A percentile compares a stretch with the other conserved stretches of the same genome.
Evolutionary conservation across 352 stramenopile species (phyloP).

Genomic region (Globisporangium nunn): DNA sequence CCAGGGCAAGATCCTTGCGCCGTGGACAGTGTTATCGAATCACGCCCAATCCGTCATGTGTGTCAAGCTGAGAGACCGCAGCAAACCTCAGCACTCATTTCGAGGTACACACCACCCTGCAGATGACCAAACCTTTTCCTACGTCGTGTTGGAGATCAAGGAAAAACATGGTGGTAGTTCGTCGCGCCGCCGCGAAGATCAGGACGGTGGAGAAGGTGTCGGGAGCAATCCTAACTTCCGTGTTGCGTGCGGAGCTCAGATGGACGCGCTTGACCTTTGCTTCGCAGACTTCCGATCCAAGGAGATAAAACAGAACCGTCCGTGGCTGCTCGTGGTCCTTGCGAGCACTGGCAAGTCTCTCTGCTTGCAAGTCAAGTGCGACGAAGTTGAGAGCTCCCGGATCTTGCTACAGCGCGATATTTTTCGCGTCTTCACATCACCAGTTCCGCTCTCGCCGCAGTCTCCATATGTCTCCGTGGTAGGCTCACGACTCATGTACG

Average conservation of each 20-base stretch:
- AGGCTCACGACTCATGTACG: slow-evolving; percentile 38
- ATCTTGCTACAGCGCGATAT: slow-evolving; percentile 35
- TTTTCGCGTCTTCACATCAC: slow-evolving; percentile 47
- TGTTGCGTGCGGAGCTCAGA: slow-evolving; percentile 25
- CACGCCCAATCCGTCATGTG: slow-evolving; percentile 35
- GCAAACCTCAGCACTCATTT: neutral
- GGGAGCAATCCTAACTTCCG: slow-evolving; percentile 2
- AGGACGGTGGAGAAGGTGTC: slow-evolving; percentile 10
- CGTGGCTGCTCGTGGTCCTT: slow-evolving; percentile 47
- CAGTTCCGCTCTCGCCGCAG: slow-evolving; percentile 21
- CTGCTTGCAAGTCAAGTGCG: slow-evolving; percentile 32
- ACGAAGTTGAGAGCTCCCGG: slow-evolving; percentile 25
- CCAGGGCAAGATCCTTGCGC: slow-evolving; percentile 33
- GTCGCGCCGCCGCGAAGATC: neutral
- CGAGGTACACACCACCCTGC: neutral
- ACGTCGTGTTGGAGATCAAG: slow-evolving; percentile 40
- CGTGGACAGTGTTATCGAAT: slow-evolving; percentile 39
- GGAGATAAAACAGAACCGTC: slow-evolving; percentile 9
- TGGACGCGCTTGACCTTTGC: slow-evolving; percentile 55
- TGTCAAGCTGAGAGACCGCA: slow-evolving; percentile 36
- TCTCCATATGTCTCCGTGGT: slow-evolving; percentile 24
- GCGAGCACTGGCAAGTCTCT: slow-evolving; percentile 42
- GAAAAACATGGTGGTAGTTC: slow-evolving; percentile 5
- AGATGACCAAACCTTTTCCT: slow-evolving; percentile 24
- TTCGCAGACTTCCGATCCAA: slow-evolving; percentile 18